phyloP scores from a whole-genome alignment of 768 basidiomycete genomes.

The Neoboletus magnificus region DNA sequence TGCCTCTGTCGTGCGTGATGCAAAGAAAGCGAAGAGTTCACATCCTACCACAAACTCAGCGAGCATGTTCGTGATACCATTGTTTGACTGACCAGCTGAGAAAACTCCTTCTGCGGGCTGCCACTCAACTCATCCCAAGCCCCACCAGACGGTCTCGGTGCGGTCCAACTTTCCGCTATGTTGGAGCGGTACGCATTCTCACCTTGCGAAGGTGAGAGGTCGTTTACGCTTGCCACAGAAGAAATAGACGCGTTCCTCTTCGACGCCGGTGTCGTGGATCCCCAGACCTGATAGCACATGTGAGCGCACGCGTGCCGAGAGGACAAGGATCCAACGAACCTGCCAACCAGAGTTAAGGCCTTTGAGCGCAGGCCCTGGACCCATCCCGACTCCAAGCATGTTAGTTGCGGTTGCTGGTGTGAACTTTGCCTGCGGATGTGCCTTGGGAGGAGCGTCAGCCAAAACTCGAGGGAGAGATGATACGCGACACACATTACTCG shows the following conservation, averaged over 20 bases:
- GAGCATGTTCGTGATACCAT: not conserved
- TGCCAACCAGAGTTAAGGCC: slow-evolving; percentile 64
- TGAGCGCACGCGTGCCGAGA: slow-evolving; percentile 8
- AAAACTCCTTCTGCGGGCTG: slow-evolving; percentile 48
- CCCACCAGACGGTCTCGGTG: slow-evolving; percentile 47
- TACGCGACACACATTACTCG: slow-evolving; percentile 47
- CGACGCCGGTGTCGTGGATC: slow-evolving; percentile 44
- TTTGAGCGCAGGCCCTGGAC: slow-evolving; percentile 47
- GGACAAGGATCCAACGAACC: slow-evolving; percentile 37
- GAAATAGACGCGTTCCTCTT: slow-evolving; percentile 62
- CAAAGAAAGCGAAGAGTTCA: slow-evolving; percentile 39
- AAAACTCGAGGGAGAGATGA: not conserved
- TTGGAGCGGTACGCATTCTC: slow-evolving; percentile 48
- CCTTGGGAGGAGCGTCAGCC: slow-evolving; percentile 23
- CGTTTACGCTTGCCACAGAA: slow-evolving; percentile 52
- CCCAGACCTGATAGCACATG: slow-evolving; percentile 51
- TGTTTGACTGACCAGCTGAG: slow-evolving; percentile 42
- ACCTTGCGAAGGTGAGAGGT: slow-evolving; percentile 42
- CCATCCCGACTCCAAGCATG: slow-evolving; percentile 53
- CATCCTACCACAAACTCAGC: slow-evolving; percentile 36
- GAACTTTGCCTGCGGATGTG: slow-evolving; percentile 46
- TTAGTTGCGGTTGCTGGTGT: slow-evolving; percentile 40
- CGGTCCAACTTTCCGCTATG: slow-evolving; percentile 51
- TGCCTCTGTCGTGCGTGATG: slow-evolving; percentile 49
- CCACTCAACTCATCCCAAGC: slow-evolving; percentile 58